A percentile compares a stretch with the other conserved stretches of the same genome.
These are phyloP conservation scores for Sporobolomyces pararoseus DNA, from an alignment of 768 basidiomycete species.

Conservation along the genomic window DNA sequence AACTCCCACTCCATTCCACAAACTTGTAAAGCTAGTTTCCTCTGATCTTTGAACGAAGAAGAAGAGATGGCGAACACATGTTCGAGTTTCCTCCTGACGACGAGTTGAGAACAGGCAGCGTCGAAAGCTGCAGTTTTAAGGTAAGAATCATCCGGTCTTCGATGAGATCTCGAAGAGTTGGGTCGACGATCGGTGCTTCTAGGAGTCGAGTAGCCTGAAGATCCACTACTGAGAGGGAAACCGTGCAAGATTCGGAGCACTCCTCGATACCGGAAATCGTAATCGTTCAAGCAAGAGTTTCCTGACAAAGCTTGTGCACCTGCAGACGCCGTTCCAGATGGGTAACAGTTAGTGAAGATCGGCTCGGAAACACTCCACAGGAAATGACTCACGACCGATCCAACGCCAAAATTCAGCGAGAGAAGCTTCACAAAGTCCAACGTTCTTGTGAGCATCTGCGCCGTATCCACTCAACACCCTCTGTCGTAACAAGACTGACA, in stretches of 20 bases:
- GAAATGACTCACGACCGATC: slow-evolving; percentile 36
- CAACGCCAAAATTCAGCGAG: slow-evolving; percentile 38
- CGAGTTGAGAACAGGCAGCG: slow-evolving; percentile 26
- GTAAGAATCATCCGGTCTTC: slow-evolving; percentile 32
- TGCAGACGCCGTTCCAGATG: too few relatives aligned
- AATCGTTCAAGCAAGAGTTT: slow-evolving; percentile 37
- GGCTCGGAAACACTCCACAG: too few relatives aligned
- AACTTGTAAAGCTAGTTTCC: slow-evolving; percentile 35
- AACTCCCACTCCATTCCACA: slow-evolving; percentile 41
- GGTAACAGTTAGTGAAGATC: too few relatives aligned
- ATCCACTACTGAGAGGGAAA: slow-evolving; percentile 25
- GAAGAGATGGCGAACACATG: slow-evolving; percentile 30
- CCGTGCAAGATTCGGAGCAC: slow-evolving; percentile 41
- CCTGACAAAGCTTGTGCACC: slow-evolving; percentile 29
- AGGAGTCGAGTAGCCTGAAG: slow-evolving; percentile 15
- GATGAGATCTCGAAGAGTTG: slow-evolving; percentile 23
- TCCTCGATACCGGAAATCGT: slow-evolving; percentile 43
- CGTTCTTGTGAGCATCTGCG: slow-evolving; percentile 28
- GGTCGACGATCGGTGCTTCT: slow-evolving; percentile 24
- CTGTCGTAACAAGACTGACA: slow-evolving; percentile 28
- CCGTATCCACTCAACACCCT: slow-evolving; percentile 33
- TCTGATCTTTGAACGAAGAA: slow-evolving; percentile 17
- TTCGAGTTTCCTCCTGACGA: slow-evolving; percentile 16
- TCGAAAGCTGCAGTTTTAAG: slow-evolving; percentile 28
- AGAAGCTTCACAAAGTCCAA: slow-evolving; percentile 12